These are phyloP conservation scores for Saksenaea vasiformis DNA, from an alignment of 371 early-diverging fungal genomes.

Conservation along the genomic window DNA sequence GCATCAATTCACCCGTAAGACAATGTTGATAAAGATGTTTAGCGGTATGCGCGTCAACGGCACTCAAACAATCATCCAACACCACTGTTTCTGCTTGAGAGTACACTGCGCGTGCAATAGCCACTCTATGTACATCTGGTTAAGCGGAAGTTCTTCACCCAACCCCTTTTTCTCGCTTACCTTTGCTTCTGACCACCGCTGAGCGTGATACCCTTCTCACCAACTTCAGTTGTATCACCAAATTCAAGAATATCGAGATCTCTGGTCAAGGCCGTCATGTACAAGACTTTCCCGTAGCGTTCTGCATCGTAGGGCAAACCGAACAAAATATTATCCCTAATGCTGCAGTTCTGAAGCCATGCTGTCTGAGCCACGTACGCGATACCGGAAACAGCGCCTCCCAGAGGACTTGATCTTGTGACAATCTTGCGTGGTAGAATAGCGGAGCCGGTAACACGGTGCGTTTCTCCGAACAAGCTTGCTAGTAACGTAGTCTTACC, in stretches of 20 bases:
- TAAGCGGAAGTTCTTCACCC: too few species aligned
- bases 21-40: slow-evolving; percentile 72
- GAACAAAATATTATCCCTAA: slow-evolving; percentile 79
- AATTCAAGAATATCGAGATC: slow-evolving; percentile 78
- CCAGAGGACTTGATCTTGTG: slow-evolving; percentile 11
- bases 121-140: slow-evolving; percentile 13
- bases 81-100: slow-evolving; percentile 63
- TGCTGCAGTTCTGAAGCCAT: slow-evolving; percentile 77
- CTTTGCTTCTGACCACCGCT: slow-evolving; percentile 87
- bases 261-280: slow-evolving; percentile 68
- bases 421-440: slow-evolving; percentile 41
- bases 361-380: slow-evolving; percentile 80
- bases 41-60: slow-evolving; percentile 84
- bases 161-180: not conserved
- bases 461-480: slow-evolving; percentile 55
- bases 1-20: slow-evolving; percentile 64
- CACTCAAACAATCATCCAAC: slow-evolving; percentile 76
- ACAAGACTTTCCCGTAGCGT: slow-evolving; percentile 61
- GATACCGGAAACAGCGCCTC: slow-evolving; percentile 48
- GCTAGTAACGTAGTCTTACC: slow-evolving; percentile 76
- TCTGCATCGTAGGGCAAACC: slow-evolving; percentile 65
- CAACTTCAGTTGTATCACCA: slow-evolving; percentile 86
- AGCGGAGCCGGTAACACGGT: slow-evolving; percentile 37
- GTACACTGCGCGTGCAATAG: slow-evolving; percentile 78
- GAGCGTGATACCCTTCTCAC: slow-evolving; percentile 82